Evolutionary conservation across 176 grass and related monocot genomes (phyloP).

Genomic region (Calamus simplicifolius): DNA sequence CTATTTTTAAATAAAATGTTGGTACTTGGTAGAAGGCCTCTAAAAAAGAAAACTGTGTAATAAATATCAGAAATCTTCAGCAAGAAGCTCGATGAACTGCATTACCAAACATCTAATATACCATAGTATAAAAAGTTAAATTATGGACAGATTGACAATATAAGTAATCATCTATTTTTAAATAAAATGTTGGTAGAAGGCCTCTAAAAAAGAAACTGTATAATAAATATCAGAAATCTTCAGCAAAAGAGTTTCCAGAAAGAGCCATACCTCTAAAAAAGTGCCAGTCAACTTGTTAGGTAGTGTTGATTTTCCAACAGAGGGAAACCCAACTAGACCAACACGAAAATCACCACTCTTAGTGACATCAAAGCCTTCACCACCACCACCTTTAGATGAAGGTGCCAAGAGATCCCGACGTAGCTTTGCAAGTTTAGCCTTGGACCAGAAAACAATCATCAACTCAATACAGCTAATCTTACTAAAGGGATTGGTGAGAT

Average conservation of each 20-base stretch:
- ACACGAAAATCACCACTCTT: slow-evolving; percentile 95
- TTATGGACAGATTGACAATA: too few relatives aligned
- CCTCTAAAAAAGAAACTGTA: too few relatives aligned
- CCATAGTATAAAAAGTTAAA: too few relatives aligned
- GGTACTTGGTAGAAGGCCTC: too few relatives aligned
- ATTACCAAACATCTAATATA: too few relatives aligned
- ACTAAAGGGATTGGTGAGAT: too few relatives aligned
- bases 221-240: too few relatives aligned
- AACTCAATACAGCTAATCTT: not conserved
- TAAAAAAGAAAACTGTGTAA: too few relatives aligned
- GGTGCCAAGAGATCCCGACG: slow-evolving; percentile 74
- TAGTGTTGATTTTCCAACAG: slow-evolving; percentile 93
- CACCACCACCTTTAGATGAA: slow-evolving; percentile 72
- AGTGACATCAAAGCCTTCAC: slow-evolving; percentile 97
- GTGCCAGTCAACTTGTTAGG: slow-evolving; percentile 93
- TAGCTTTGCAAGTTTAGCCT: slow-evolving; percentile 96
- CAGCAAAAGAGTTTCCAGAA: slow-evolving; percentile 7
- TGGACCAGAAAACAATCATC: slow-evolving; percentile 10
- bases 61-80: not conserved
- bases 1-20: too few relatives aligned
- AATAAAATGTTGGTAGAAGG: too few relatives aligned
- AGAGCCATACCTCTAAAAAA: slow-evolving; percentile 71
- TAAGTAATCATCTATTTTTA: too few relatives aligned
- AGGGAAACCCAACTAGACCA: slow-evolving; percentile 92
- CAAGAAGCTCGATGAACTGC: too few relatives aligned